Percentiles rank a stretch among this genome's conserved stretches.
phyloP scores from a whole-genome alignment of 208 protist species.

The Kentomonas sorsogonicus region DNA sequence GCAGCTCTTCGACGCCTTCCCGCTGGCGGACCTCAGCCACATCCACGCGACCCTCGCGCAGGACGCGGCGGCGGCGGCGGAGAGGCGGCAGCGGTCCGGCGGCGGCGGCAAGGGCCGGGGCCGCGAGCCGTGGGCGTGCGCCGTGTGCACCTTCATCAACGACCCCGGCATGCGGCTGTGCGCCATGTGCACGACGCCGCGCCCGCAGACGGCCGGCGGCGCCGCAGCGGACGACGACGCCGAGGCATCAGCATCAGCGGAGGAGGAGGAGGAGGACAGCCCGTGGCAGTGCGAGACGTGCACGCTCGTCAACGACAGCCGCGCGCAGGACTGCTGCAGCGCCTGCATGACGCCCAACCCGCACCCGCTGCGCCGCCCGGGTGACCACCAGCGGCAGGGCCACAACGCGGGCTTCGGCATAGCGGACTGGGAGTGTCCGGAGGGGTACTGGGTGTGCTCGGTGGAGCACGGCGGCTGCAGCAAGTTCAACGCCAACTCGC shows the following conservation, averaged over 20 bases:
- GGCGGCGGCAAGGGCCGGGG: neutral
- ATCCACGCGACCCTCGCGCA: no score
- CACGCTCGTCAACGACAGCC: slow-evolving; percentile 57
- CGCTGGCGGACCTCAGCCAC: no score
- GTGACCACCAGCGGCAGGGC: neutral
- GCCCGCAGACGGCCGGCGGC: slow-evolving; percentile 17
- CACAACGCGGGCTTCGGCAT: slow-evolving; percentile 1
- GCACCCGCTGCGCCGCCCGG: slow-evolving; percentile 16
- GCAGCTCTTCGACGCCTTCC: no score
- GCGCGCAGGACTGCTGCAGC: slow-evolving; percentile 25
- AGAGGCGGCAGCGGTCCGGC: no score
- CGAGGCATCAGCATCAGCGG: no score
- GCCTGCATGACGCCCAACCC: slow-evolving; percentile 54
- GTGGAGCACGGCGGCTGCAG: slow-evolving; percentile 82
- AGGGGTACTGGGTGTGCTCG: slow-evolving; percentile 76
- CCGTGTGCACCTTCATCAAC: slow-evolving; percentile 47
- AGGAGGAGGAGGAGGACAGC: slow-evolving; percentile 28
- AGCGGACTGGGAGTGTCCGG: slow-evolving; percentile 44
- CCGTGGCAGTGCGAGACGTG: slow-evolving; percentile 53
- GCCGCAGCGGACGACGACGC: slow-evolving; percentile 14
- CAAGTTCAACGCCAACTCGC: slow-evolving; percentile 72
- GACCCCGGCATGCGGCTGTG: slow-evolving; percentile 14
- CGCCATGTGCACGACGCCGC: slow-evolving; percentile 15
- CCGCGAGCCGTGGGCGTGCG: slow-evolving; percentile 33
- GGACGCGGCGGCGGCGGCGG: no score